A percentile compares a stretch with the other conserved stretches of the same genome.
These are phyloP conservation scores for Boechera divaricarpa DNA, from an alignment of 345 rosid species.

Conservation along the genomic window DNA sequence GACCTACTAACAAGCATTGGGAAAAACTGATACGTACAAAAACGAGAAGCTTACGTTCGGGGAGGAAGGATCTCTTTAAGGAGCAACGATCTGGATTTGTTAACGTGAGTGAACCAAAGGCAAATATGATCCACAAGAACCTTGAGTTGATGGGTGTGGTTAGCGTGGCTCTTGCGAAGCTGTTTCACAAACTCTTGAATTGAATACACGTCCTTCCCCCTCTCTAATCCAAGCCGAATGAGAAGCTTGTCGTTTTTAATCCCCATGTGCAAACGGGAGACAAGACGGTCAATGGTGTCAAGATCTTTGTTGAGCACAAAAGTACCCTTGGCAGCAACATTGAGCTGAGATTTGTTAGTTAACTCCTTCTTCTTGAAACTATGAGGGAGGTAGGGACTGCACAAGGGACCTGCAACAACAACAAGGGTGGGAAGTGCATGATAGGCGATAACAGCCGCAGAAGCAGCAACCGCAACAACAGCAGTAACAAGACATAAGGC, in stretches of 20 bases:
- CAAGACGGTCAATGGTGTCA: constrained; percentile 66
- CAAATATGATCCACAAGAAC: constrained; percentile 73
- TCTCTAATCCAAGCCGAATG: constrained; percentile 60
- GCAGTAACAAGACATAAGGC: constrained; percentile 64
- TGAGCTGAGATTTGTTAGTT: constrained; percentile 62
- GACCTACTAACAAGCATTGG: background rate
- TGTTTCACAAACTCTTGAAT: constrained; percentile 59
- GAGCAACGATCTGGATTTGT: constrained; percentile 60
- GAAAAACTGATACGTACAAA: background rate
- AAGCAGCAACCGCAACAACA: constrained; percentile 47
- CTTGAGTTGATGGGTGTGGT: constrained; percentile 52
- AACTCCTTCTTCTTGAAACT: constrained; percentile 60
- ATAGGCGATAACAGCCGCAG: constrained; percentile 57
- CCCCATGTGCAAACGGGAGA: constrained; percentile 51
- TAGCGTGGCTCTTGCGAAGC: constrained; percentile 55
- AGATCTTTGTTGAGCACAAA: constrained; percentile 59
- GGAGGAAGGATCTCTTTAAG: constrained; percentile 52
- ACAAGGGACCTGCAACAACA: constrained; percentile 54
- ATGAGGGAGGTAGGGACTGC: constrained; percentile 52
- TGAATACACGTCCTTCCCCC: constrained; percentile 55
- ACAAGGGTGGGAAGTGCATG: constrained; percentile 62
- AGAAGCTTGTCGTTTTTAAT: constrained; percentile 59
- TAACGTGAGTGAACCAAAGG: constrained; percentile 64
- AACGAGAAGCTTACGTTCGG: constrained; percentile 17
- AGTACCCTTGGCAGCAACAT: constrained; percentile 65